Conservation (phyloP, 106 monocot genomes). For the Vanilla planifolia region DNA sequence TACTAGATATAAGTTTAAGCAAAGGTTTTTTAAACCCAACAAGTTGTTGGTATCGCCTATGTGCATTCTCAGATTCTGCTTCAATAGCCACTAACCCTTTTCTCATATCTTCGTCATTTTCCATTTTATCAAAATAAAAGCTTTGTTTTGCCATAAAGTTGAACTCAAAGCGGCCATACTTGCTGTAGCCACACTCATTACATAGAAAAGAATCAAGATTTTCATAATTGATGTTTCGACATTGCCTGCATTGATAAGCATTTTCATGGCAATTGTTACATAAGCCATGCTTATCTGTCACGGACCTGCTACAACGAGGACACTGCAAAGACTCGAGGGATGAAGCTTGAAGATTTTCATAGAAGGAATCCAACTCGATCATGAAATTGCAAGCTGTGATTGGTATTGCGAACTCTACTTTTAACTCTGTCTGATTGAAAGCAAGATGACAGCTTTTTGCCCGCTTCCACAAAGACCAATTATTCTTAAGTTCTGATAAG, state of each 20-base stretch:
- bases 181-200: constrained; percentile 99
- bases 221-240: constrained; percentile 98
- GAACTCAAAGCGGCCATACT: constrained; percentile 99
- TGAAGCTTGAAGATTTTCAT: constrained; percentile 97
- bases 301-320: constrained; percentile 90
- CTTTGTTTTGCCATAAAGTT: constrained; percentile 98
- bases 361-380: constrained; percentile 99
- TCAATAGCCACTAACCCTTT: constrained; percentile 94
- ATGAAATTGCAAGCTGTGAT: constrained; percentile 99
- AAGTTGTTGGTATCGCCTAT: constrained; percentile 96
- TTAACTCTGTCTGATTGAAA: constrained; percentile 93
- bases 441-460: constrained; percentile 95
- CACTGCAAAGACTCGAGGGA: constrained; percentile 96
- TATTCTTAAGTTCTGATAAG: constrained; percentile 92
- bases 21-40: constrained; percentile 96
- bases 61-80: constrained; percentile 96
- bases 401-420: constrained; percentile 97
- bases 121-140: constrained; percentile 91
- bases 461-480: constrained; percentile 98
- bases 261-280: constrained; percentile 99
- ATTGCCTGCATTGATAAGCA: constrained; percentile 98
- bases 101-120: constrained; percentile 98
- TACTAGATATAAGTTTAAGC: constrained; percentile 92
- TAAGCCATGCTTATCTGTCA: constrained; percentile 99
- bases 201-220: constrained; percentile 98